Percentiles rank a stretch among this genome's conserved stretches.
Evolutionary conservation across 2,329 filamentous ascomycete genomes (phyloP).

Genomic region (Fusarium piperis): DNA sequence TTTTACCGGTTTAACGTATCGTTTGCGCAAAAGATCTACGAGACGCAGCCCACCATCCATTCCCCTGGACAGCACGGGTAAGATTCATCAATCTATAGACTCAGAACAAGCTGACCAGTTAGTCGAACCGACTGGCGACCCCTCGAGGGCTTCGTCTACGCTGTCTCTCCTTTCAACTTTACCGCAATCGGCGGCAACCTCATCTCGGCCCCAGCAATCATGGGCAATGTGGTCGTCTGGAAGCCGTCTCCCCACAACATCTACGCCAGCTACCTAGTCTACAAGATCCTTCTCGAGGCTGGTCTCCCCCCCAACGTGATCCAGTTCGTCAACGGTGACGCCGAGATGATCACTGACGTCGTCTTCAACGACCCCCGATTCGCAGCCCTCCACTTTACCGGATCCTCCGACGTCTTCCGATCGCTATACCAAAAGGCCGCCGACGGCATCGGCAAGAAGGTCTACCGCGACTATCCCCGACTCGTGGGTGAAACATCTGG

Average conservation of each 20-base stretch:
- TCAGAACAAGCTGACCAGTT: not conserved
- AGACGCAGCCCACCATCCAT: slow-evolving; percentile 85
- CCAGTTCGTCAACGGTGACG: slow-evolving; percentile 89
- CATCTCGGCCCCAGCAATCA: slow-evolving; percentile 79
- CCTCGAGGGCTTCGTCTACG: slow-evolving; percentile 93
- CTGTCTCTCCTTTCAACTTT: slow-evolving; percentile 94
- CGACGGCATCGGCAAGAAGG: slow-evolving; percentile 78
- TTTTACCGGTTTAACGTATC: slow-evolving; percentile 93
- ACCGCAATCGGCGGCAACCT: slow-evolving; percentile 94
- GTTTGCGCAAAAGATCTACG: slow-evolving; percentile 89
- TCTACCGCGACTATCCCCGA: slow-evolving; percentile 83
- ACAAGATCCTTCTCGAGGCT: slow-evolving; percentile 88
- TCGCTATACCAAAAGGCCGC: slow-evolving; percentile 86
- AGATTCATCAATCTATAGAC: not conserved
- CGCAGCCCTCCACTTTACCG: slow-evolving; percentile 89
- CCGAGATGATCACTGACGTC: slow-evolving; percentile 80
- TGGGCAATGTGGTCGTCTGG: slow-evolving; percentile 95
- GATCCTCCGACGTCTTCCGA: slow-evolving; percentile 89
- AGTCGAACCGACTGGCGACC: slow-evolving; percentile 51
- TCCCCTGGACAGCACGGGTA: slow-evolving; percentile 72
- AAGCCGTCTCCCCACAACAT: slow-evolving; percentile 89
- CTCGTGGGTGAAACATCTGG: slow-evolving; percentile 90
- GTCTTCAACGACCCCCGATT: slow-evolving; percentile 81
- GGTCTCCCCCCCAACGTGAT: slow-evolving; percentile 88
- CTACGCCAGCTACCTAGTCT: slow-evolving; percentile 85